Evolutionary conservation across 208 protist genomes (phyloP).

Genomic region (Eutreptiella sp.): DNA sequence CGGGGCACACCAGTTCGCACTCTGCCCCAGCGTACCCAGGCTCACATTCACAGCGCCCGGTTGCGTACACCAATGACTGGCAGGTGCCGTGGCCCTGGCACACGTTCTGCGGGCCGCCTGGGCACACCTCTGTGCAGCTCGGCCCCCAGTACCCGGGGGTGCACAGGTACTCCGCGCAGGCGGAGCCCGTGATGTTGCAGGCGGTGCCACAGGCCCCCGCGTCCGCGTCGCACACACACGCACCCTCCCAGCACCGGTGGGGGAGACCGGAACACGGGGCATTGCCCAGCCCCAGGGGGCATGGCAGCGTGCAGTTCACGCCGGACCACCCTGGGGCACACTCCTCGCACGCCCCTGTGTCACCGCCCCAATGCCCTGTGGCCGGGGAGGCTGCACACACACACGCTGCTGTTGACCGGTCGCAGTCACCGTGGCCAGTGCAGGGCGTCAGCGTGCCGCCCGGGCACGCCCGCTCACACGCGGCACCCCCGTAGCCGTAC

Average conservation of each 20-base stretch:
- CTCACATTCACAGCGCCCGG: constrained; percentile 4
- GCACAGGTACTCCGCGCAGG: neutral
- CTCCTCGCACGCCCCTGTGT: too few relatives aligned
- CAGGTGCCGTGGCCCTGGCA: neutral
- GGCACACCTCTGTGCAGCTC: neutral
- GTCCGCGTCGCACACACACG: neutral
- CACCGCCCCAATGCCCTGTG: constrained; percentile 12
- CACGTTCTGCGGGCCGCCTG: neutral
- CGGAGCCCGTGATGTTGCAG: constrained; percentile 3
- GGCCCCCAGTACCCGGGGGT: neutral
- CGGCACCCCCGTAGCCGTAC: constrained; percentile 16
- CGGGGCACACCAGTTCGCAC: constrained; percentile 23
- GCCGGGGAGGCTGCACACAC: constrained; percentile 6
- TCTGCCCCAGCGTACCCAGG: constrained; percentile 16
- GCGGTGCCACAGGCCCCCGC: constrained; percentile 27
- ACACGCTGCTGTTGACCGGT: constrained; percentile 9
- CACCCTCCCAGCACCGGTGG: neutral
- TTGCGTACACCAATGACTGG: neutral
- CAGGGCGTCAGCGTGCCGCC: constrained; percentile 20
- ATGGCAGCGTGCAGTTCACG: too few relatives aligned
- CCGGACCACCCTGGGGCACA: too few relatives aligned
- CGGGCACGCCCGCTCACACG: constrained; percentile 17
- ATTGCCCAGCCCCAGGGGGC: too few relatives aligned
- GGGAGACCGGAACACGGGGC: too few relatives aligned
- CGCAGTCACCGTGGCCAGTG: constrained; percentile 10